These are phyloP conservation scores for Echeveria elegans DNA, from an alignment of 164 flowering plant species.

Conservation along the genomic window DNA sequence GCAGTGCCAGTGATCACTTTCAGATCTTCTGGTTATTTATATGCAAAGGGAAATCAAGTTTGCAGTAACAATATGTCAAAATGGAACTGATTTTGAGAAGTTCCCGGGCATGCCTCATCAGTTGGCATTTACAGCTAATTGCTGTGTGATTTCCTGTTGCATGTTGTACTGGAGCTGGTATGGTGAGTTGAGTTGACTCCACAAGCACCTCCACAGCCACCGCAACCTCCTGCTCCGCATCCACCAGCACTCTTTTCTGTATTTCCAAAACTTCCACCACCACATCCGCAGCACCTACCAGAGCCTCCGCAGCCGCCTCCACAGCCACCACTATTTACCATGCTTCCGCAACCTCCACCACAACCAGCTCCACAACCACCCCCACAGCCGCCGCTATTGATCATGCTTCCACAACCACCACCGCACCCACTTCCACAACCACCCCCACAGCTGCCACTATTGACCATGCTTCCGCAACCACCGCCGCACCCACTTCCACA, in stretches of 20 bases:
- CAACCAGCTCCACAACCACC: constrained; percentile 11
- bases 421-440: constrained; percentile 10
- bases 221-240: background rate
- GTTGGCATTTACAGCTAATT: background rate
- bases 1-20: background rate
- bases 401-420: background rate
- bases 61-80: background rate
- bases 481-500: constrained; percentile 14
- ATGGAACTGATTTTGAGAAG: background rate
- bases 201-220: constrained; percentile 5
- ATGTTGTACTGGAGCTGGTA: background rate
- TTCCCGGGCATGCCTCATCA: background rate
- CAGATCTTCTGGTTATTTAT: background rate
- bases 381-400: constrained; percentile 14
- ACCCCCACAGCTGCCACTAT: constrained; percentile 17
- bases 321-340: constrained; percentile 12
- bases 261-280: background rate
- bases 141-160: background rate
- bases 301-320: background rate
- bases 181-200: constrained; percentile 1
- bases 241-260: background rate
- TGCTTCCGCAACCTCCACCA: constrained; percentile 13
- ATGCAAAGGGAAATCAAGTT: background rate
- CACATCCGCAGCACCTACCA: constrained; percentile 13
- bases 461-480: constrained; percentile 17